Base-by-base conservation (phyloP, 2,329 filamentous ascomycete genomes). In the Ambrosiella cleistominuta region DNA sequence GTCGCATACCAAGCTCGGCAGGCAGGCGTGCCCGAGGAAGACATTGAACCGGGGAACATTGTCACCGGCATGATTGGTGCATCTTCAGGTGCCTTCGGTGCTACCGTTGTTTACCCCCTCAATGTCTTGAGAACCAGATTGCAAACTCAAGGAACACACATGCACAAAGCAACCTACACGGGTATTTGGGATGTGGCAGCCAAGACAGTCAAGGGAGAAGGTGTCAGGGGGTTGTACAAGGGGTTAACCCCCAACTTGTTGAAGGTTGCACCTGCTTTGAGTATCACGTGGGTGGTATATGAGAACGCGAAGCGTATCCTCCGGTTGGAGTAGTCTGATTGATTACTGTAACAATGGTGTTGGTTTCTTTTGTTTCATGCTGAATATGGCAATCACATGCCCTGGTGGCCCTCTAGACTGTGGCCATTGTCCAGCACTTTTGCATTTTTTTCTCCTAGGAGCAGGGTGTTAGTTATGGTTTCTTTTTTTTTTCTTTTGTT, bases 241-340 rank as follows among this genome's bases (percentile, higher is more conserved):
- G 93, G 93, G 1, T 75, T 97, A 63, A 95, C 91, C 47, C 93
- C 93, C 4, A 98, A 97, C 68, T 74, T 98, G 44, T 76, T 98
- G 64, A 98, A 98, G 74, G 93, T 98, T 40, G 89, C 93, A 8
- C 93, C 93, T 1, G 89, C 93, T 37, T 84, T 98, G 57, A 95
- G 89, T 65, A 97, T 98, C 68, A 90, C 88, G 57, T 95, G 93
- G 75, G 81, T 95, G 66, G 86, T 93, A 61, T 95, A 95, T 67
- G 89, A 95, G 72, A 93, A 93, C 67, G 82, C 86, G 58, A 95
- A 95, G 75, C 80, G 77, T 64, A 68, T 86, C 39, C 74, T 95
- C 63, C 69, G 74, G 12, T 66, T 82, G 64, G 73, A 75, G 63
- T 75, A 66, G 65, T 27, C 27, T 52, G 19, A 69, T 49, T 35